Evolutionary conservation across 2,329 filamentous ascomycete species (phyloP).

Genomic region (Colletotrichum liaoningense): DNA sequence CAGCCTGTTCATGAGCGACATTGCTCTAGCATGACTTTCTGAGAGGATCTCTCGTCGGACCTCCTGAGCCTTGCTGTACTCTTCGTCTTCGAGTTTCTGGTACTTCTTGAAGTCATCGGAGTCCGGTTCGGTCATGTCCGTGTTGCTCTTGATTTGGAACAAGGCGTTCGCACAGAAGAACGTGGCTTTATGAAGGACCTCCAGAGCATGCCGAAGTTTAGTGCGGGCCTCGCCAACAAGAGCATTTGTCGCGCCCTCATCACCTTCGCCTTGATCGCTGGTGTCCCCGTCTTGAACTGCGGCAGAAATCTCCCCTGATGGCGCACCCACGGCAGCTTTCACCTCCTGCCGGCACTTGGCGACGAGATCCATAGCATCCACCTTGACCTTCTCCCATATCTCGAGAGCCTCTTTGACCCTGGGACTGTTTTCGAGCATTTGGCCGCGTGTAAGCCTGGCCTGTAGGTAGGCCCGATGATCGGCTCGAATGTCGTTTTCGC

Average conservation of each 20-base stretch:
- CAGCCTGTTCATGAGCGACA: slow-evolving; percentile 73
- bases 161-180: slow-evolving; percentile 89
- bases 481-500: slow-evolving; percentile 72
- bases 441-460: slow-evolving; percentile 75
- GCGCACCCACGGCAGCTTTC: slow-evolving; percentile 55
- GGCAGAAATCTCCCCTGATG: not conserved
- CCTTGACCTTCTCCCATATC: slow-evolving; percentile 73
- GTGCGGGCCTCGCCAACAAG: slow-evolving; percentile 70
- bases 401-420: slow-evolving; percentile 74
- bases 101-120: slow-evolving; percentile 75
- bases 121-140: slow-evolving; percentile 70
- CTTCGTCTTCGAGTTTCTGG: slow-evolving; percentile 76
- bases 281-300: slow-evolving; percentile 36
- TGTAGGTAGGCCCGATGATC: slow-evolving; percentile 77
- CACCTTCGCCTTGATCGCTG: slow-evolving; percentile 46
- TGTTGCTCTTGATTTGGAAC: slow-evolving; percentile 83
- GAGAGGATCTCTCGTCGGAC: slow-evolving; percentile 84
- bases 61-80: slow-evolving; percentile 82
- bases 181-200: slow-evolving; percentile 82
- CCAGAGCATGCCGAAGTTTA: slow-evolving; percentile 77
- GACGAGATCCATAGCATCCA: slow-evolving; percentile 65
- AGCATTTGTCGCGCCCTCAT: slow-evolving; percentile 39
- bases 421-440: slow-evolving; percentile 82
- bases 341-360: slow-evolving; percentile 74
- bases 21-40: slow-evolving; percentile 66